These are phyloP conservation scores for Elaeagnus macrophylla DNA, from an alignment of 306 rosid species.

Conservation along the genomic window DNA sequence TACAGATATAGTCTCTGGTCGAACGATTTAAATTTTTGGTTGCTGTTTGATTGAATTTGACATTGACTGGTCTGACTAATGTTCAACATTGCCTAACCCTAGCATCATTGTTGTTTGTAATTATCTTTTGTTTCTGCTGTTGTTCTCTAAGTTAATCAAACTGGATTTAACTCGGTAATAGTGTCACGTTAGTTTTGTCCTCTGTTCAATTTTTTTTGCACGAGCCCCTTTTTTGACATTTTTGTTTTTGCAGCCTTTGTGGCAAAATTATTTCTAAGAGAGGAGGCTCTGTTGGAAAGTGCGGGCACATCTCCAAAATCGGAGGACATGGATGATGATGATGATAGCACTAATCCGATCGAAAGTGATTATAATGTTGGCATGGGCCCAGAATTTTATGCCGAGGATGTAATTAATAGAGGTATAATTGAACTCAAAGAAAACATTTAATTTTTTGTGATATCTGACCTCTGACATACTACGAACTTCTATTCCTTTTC, in stretches of 20 bases:
- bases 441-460: neutral
- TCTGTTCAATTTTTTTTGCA: too few species aligned
- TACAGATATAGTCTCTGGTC: neutral
- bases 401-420: conserved; percentile 23
- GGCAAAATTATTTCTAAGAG: conserved; percentile 27
- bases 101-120: too few species aligned
- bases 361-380: neutral
- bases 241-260: conserved; percentile 32
- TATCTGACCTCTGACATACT: neutral
- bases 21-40: neutral
- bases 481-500: too few species aligned
- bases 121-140: too few species aligned
- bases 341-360: conserved; percentile 1
- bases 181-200: too few species aligned
- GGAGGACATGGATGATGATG: conserved; percentile 11
- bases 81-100: neutral
- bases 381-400: conserved; percentile 17
- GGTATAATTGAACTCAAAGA: conserved; percentile 21
- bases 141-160: too few species aligned
- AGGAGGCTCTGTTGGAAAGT: conserved; percentile 24
- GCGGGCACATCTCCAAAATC: conserved; percentile 30
- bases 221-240: neutral
- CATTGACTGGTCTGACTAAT: neutral
- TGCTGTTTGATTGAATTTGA: neutral
- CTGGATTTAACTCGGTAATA: too few species aligned